These are phyloP conservation scores for Xerocomellus amylosporus DNA, from an alignment of 768 basidiomycete species.

Conservation along the genomic window DNA sequence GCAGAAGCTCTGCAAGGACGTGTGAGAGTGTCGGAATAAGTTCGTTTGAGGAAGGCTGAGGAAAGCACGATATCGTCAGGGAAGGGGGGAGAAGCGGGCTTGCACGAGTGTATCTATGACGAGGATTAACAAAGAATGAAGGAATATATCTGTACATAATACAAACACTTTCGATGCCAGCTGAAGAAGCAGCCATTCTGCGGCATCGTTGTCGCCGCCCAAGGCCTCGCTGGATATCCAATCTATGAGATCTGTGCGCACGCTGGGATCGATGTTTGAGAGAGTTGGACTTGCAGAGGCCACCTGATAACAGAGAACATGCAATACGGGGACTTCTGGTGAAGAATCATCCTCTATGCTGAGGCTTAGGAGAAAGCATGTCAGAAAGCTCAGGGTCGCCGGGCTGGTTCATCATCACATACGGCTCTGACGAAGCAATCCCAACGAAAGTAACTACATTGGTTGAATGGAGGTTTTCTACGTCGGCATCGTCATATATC, in stretches of 20 bases:
- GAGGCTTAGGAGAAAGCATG: conserved; percentile 31
- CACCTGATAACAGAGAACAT: conserved; percentile 52
- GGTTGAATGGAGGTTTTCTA: conserved; percentile 53
- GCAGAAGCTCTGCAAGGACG: conserved; percentile 57
- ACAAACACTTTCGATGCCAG: conserved; percentile 63
- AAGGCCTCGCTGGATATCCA: conserved; percentile 76
- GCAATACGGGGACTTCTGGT: conserved; percentile 57
- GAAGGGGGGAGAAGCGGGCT: conserved; percentile 67
- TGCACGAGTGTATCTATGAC: conserved; percentile 58
- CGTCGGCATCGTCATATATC: conserved; percentile 54
- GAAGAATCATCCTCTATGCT: conserved; percentile 38
- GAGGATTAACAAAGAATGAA: conserved; percentile 1
- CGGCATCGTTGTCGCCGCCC: conserved; percentile 63
- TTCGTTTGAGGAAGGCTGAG: conserved; percentile 36
- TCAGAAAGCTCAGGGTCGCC: conserved; percentile 2
- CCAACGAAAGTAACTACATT: conserved; percentile 71
- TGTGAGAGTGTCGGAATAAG: conserved; percentile 48
- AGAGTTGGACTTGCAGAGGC: background rate
- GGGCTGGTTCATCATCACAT: conserved; percentile 29
- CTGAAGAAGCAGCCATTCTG: conserved; percentile 72
- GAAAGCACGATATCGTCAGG: conserved; percentile 62
- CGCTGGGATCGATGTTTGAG: conserved; percentile 10
- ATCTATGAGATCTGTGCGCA: conserved; percentile 54
- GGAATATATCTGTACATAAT: background rate
- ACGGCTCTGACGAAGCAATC: conserved; percentile 66